Evolutionary conservation across 1,284 basidiomycete genomes (phyloP).

Genomic region (Fomitopsis palustris): DNA sequence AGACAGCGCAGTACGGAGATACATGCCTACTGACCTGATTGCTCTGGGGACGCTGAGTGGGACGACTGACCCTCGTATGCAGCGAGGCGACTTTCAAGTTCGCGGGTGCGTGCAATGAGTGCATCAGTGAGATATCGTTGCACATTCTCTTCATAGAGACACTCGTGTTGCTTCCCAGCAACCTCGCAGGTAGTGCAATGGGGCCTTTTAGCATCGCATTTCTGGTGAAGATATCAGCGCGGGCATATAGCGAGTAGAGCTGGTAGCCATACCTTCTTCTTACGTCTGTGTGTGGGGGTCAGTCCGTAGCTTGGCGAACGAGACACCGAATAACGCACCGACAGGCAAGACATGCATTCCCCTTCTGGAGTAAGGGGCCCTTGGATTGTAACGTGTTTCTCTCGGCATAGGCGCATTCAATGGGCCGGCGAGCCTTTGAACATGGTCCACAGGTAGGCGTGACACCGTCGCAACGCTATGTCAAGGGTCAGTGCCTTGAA

Average conservation of each 20-base stretch:
- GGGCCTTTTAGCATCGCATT: conserved; percentile 27
- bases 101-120: conserved; percentile 17
- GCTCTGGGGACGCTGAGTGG: neutral
- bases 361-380: conserved; percentile 25
- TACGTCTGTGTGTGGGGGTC: conserved; percentile 14
- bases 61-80: conserved; percentile 13
- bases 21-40: neutral
- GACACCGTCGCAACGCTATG: conserved; percentile 24
- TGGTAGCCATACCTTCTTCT: conserved; percentile 23
- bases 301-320: neutral
- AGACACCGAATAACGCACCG: conserved; percentile 12
- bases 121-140: conserved; percentile 19
- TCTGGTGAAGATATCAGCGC: conserved; percentile 13
- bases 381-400: conserved; percentile 13
- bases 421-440: conserved; percentile 21
- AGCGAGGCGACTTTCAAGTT: conserved; percentile 22
- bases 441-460: conserved; percentile 24
- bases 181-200: conserved; percentile 25
- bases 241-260: neutral
- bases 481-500: neutral
- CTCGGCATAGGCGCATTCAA: conserved; percentile 21
- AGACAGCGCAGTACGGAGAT: neutral
- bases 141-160: conserved; percentile 24
- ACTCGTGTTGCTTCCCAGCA: conserved; percentile 26
- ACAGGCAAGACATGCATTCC: conserved; percentile 25